Percentiles rank a stretch among this genome's conserved stretches.
Conservation (phyloP, 495 filamentous ascomycete genomes). For the Penicillium desertorum region DNA sequence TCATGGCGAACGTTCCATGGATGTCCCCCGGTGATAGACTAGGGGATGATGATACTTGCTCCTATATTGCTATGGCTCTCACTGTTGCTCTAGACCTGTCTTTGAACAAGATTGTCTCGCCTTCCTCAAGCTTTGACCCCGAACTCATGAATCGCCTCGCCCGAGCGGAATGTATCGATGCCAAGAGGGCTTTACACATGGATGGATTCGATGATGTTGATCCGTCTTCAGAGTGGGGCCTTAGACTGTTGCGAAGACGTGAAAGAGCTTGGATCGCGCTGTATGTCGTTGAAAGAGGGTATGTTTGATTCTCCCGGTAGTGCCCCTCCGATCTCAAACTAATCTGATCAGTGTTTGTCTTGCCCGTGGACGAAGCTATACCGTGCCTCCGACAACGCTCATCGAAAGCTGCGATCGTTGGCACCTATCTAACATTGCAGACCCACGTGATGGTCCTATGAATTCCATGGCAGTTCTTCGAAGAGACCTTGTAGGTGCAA, state of each 20-base stretch:
- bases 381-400: conserved; percentile 61
- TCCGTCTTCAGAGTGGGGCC: conserved; percentile 56
- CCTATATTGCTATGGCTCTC: conserved; percentile 66
- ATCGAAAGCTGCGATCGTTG: conserved; percentile 66
- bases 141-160: conserved; percentile 51
- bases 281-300: conserved; percentile 73
- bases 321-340: conserved; percentile 6
- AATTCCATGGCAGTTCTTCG: conserved; percentile 67
- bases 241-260: conserved; percentile 59
- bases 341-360: conserved; percentile 57
- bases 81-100: conserved; percentile 68
- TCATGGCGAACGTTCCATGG: conserved; percentile 78
- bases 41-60: conserved; percentile 70
- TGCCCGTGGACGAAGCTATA: conserved; percentile 66
- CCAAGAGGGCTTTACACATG: conserved; percentile 60
- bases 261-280: conserved; percentile 70
- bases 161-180: conserved; percentile 64
- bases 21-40: conserved; percentile 66
- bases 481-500: conserved; percentile 58
- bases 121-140: conserved; percentile 50
- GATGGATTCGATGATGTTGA: conserved; percentile 67
- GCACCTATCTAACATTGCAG: conserved; percentile 61
- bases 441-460: conserved; percentile 65
- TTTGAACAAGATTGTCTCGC: conserved; percentile 64
- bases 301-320: conserved; percentile 12